These are phyloP conservation scores for Pouteria glomerata DNA, from an alignment of 148 eudicot species.

Conservation along the genomic window DNA sequence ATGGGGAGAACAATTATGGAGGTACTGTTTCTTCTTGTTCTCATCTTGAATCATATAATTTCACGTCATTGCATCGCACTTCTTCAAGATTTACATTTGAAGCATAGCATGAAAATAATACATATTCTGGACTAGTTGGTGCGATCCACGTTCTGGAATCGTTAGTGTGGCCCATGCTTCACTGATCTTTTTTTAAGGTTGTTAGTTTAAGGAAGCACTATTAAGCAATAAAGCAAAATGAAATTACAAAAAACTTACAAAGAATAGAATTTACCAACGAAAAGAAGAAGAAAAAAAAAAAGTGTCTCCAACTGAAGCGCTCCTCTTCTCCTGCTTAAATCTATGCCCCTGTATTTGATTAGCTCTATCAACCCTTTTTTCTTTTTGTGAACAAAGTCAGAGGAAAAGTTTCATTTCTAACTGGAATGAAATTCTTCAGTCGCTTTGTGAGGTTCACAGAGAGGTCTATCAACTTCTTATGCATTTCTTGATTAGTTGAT, in stretches of 20 bases:
- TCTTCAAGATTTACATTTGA: neutral
- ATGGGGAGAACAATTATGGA: slow-evolving; percentile 54
- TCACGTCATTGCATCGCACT: neutral
- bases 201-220: neutral
- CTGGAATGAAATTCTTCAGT: no score
- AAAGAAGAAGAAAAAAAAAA: neutral
- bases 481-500: no score
- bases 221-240: neutral
- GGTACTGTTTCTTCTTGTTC: slow-evolving; percentile 29
- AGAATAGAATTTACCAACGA: neutral
- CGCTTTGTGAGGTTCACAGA: no score
- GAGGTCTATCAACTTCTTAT: no score
- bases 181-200: no score
- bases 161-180: no score
- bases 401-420: no score
- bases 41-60: neutral
- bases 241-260: neutral
- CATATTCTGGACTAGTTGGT: neutral
- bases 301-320: neutral
- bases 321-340: neutral
- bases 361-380: neutral
- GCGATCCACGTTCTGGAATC: neutral
- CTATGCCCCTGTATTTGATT: neutral
- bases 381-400: neutral
- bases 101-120: neutral